phyloP scores from a whole-genome alignment of 495 filamentous ascomycete species.

The Penicillium flavigenum region DNA sequence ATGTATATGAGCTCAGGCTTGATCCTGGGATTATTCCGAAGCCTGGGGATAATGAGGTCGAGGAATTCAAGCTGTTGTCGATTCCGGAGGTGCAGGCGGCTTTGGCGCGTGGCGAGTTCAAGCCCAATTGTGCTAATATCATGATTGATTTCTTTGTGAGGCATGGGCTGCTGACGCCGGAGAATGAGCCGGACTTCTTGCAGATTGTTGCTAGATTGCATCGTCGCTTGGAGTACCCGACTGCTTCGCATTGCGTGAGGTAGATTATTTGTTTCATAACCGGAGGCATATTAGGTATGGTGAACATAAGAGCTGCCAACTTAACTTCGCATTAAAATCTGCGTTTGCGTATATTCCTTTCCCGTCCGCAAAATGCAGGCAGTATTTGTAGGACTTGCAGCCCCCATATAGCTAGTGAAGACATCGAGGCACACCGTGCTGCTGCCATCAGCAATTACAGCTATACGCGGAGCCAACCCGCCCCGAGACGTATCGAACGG shows the following conservation, averaged over 20 bases:
- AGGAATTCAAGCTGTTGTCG: slow-evolving; percentile 74
- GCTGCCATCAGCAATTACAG: neutral
- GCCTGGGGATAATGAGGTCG: slow-evolving; percentile 85
- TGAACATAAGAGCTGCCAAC: neutral
- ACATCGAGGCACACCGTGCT: neutral
- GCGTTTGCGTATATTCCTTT: neutral
- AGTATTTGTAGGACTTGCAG: neutral
- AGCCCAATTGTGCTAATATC: slow-evolving; percentile 87
- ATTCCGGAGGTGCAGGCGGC: slow-evolving; percentile 72
- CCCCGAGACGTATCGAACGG: neutral
- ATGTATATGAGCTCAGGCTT: slow-evolving; percentile 86
- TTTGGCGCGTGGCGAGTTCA: slow-evolving; percentile 73
- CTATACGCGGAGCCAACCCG: too few species aligned
- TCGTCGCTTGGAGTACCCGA: slow-evolving; percentile 80
- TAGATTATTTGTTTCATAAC: slow-evolving; percentile 5
- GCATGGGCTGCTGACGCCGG: slow-evolving; percentile 75
- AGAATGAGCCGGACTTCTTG: slow-evolving; percentile 79
- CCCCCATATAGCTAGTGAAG: too few species aligned
- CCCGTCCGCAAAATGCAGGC: neutral
- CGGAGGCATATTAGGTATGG: neutral
- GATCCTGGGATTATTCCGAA: slow-evolving; percentile 61
- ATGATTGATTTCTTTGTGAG: slow-evolving; percentile 89
- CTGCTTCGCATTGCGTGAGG: slow-evolving; percentile 37
- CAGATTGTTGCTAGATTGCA: slow-evolving; percentile 76
- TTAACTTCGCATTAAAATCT: neutral